Evolutionary conservation across 2,329 filamentous ascomycete species (phyloP).

Genomic region (Cladosporium halotolerans): DNA sequence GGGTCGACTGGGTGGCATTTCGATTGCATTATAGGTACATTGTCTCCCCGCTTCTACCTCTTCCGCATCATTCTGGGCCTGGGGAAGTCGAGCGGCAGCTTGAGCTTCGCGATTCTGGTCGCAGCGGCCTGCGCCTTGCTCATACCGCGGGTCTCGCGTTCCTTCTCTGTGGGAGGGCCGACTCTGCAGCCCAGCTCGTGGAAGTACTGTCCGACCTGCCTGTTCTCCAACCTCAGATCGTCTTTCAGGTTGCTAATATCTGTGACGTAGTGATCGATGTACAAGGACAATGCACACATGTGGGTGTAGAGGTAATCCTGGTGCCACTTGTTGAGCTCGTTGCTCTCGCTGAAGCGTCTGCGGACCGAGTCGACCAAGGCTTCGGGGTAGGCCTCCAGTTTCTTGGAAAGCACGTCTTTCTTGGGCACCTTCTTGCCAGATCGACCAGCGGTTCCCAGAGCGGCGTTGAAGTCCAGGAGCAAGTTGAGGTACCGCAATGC

Average conservation of each 20-base stretch:
- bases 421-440: constrained; percentile 48
- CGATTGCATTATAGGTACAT: constrained; percentile 1
- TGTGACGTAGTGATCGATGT: constrained; percentile 67
- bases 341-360: constrained; percentile 59
- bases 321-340: constrained; percentile 63
- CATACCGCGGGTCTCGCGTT: constrained; percentile 46
- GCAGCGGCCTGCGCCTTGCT: constrained; percentile 55
- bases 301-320: constrained; percentile 67
- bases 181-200: constrained; percentile 68
- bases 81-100: constrained; percentile 76
- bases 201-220: constrained; percentile 64
- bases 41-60: constrained; percentile 1
- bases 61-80: constrained; percentile 42
- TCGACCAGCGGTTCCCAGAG: constrained; percentile 28
- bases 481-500: constrained; percentile 44
- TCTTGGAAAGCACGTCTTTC: constrained; percentile 55
- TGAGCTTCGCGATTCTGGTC: constrained; percentile 62
- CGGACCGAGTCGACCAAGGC: constrained; percentile 60
- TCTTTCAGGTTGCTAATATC: constrained; percentile 64
- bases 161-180: constrained; percentile 39
- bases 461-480: constrained; percentile 43
- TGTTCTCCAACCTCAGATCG: constrained; percentile 66
- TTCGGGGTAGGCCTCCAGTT: constrained; percentile 51
- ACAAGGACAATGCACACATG: constrained; percentile 63
- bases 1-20: background rate